A percentile compares a stretch with the other conserved stretches of the same genome.
Evolutionary conservation across 305 asterid species (phyloP).

Genomic region (Striga hermonthica): DNA sequence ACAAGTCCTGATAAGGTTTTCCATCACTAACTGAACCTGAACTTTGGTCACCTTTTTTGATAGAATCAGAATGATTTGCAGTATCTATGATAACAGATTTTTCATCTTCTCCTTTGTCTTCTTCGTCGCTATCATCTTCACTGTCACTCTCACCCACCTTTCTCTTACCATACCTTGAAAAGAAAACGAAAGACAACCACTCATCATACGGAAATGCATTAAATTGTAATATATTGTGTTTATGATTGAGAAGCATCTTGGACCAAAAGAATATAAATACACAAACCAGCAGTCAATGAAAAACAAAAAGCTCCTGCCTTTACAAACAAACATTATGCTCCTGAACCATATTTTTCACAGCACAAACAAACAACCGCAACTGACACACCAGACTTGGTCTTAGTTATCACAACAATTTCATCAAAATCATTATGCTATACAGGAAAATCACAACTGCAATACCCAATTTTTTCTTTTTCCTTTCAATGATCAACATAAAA

Average conservation of each 20-base stretch:
- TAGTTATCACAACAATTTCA: background rate
- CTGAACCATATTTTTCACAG: background rate
- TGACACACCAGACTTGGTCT: background rate
- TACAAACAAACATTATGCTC: background rate
- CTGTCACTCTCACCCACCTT: constrained; percentile 68
- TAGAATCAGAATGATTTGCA: constrained; percentile 58
- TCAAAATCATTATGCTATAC: background rate
- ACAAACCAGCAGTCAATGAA: background rate
- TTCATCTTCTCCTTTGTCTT: constrained; percentile 49
- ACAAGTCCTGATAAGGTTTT: constrained; percentile 36
- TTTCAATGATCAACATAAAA: no score
- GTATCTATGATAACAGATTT: constrained; percentile 57
- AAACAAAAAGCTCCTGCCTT: background rate
- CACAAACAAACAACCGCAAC: background rate
- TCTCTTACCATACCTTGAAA: constrained; percentile 80
- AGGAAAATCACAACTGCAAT: background rate
- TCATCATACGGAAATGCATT: constrained; percentile 16
- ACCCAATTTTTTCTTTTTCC: background rate
- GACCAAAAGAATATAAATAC: background rate
- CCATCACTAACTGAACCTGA: constrained; percentile 45
- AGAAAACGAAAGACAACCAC: background rate
- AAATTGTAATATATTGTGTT: constrained; percentile 8
- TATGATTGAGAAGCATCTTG: background rate
- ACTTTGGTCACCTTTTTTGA: constrained; percentile 56
- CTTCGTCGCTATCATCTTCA: constrained; percentile 50